These are phyloP conservation scores for Podospora bellae-mahoneyi DNA, from an alignment of 495 filamentous ascomycete species.

Conservation along the genomic window DNA sequence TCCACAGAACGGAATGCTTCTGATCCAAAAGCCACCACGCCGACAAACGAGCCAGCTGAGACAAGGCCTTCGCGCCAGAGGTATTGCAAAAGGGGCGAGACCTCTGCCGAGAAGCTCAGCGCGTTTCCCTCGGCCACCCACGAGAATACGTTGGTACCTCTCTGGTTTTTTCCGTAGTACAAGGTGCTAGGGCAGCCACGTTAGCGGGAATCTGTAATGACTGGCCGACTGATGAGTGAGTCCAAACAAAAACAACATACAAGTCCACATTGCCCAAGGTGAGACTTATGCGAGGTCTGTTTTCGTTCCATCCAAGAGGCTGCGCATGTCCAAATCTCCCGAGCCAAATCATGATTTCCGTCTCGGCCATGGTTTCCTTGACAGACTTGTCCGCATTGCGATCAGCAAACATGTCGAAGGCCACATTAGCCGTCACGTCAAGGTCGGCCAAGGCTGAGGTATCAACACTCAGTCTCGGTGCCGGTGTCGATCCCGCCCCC, in stretches of 20 bases:
- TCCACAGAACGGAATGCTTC: slow-evolving; percentile 28
- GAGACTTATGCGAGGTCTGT: slow-evolving; percentile 12
- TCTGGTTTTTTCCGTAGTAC: slow-evolving; percentile 28
- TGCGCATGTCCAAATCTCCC: slow-evolving; percentile 25
- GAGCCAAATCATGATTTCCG: slow-evolving; percentile 36
- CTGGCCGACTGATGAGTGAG: not conserved
- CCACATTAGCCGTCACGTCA: slow-evolving; percentile 28
- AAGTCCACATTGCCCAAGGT: slow-evolving; percentile 23
- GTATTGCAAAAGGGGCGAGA: slow-evolving; percentile 30
- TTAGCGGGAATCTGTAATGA: not conserved
- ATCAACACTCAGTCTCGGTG: slow-evolving; percentile 21
- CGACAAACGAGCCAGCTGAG: slow-evolving; percentile 23
- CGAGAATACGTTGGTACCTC: slow-evolving; percentile 30
- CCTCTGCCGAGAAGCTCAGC: slow-evolving; percentile 26
- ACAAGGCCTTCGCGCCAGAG: slow-evolving; percentile 31
- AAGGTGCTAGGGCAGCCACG: slow-evolving; percentile 19
- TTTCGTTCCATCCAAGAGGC: slow-evolving; percentile 24
- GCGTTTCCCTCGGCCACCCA: slow-evolving; percentile 25
- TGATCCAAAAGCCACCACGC: slow-evolving; percentile 28
- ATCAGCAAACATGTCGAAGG: slow-evolving; percentile 35
- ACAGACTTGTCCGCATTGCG: slow-evolving; percentile 19
- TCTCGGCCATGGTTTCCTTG: slow-evolving; percentile 27
- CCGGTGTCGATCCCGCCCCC: slow-evolving; percentile 28
- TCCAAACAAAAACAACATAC: slow-evolving; percentile 15
- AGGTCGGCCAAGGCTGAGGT: slow-evolving; percentile 17